A percentile compares a stretch with the other conserved stretches of the same genome.
Conservation (phyloP, 768 basidiomycete species). For the Collybia sordida region DNA sequence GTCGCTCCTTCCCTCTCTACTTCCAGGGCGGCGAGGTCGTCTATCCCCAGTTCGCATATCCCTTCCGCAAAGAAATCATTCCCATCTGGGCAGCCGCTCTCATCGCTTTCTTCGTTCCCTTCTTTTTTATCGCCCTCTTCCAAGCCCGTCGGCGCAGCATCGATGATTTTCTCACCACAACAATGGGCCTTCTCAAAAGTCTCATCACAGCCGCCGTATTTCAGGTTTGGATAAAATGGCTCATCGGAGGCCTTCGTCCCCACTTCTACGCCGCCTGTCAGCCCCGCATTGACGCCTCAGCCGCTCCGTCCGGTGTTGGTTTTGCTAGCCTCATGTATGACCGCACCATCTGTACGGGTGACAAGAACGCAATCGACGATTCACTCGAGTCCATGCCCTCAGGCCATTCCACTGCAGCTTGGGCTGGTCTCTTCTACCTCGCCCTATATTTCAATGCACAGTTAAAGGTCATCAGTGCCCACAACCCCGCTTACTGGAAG, state of each 20-base stretch:
- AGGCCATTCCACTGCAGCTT: slow-evolving; percentile 58
- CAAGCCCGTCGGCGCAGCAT: slow-evolving; percentile 48
- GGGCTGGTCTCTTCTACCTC: slow-evolving; percentile 53
- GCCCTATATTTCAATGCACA: slow-evolving; percentile 51
- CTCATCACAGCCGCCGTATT: slow-evolving; percentile 34
- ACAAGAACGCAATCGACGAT: slow-evolving; percentile 55
- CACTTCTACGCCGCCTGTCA: slow-evolving; percentile 54
- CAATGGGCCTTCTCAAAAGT: slow-evolving; percentile 52
- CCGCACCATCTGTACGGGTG: slow-evolving; percentile 53
- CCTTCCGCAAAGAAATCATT: slow-evolving; percentile 48
- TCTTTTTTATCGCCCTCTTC: slow-evolving; percentile 55
- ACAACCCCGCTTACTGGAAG: slow-evolving; percentile 65
- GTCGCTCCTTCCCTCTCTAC: slow-evolving; percentile 41
- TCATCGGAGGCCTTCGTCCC: slow-evolving; percentile 50
- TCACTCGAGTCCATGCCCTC: slow-evolving; percentile 56
- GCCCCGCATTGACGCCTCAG: slow-evolving; percentile 34
- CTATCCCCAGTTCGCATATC: slow-evolving; percentile 53
- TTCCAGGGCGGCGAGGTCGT: slow-evolving; percentile 48
- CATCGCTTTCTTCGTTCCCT: slow-evolving; percentile 53
- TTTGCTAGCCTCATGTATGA: slow-evolving; percentile 52
- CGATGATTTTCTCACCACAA: slow-evolving; percentile 47
- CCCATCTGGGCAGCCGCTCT: slow-evolving; percentile 54
- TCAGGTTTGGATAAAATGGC: slow-evolving; percentile 56
- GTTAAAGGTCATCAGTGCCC: slow-evolving; percentile 58
- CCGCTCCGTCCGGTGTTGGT: slow-evolving; percentile 37